These are phyloP conservation scores for apple (Malus domestica) DNA, from an alignment of 306 rosid species.

Conservation along the genomic window ASM211411v1 NC_041792.1:23608907-23609406, in stretches of 20 bases:
- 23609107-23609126: conserved; percentile 18
- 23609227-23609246: conserved; percentile 20
- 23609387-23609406: conserved; percentile 10
- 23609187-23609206: conserved; percentile 4
- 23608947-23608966: conserved; percentile 5
- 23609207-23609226: conserved; percentile 16
- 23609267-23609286: neutral
- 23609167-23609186: conserved; percentile 4
- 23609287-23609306: conserved; percentile 17
- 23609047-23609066: conserved; percentile 6
- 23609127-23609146: neutral
- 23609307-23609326: conserved; percentile 11
- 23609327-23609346: conserved; percentile 11
- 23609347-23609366: conserved; percentile 8
- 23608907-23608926: conserved; percentile 3
- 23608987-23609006: conserved; percentile 25
- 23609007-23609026: conserved; percentile 24
- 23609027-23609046: conserved; percentile 23
- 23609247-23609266: conserved; percentile 1
- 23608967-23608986: conserved; percentile 12
- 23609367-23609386: conserved; percentile 12
- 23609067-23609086: conserved; percentile 16
- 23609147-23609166: conserved; percentile 4
- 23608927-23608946: conserved; percentile 5
- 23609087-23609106: conserved; percentile 27